Evolutionary conservation across 345 rosid species (phyloP).

Genomic region (Eucalyptus marginata): DNA sequence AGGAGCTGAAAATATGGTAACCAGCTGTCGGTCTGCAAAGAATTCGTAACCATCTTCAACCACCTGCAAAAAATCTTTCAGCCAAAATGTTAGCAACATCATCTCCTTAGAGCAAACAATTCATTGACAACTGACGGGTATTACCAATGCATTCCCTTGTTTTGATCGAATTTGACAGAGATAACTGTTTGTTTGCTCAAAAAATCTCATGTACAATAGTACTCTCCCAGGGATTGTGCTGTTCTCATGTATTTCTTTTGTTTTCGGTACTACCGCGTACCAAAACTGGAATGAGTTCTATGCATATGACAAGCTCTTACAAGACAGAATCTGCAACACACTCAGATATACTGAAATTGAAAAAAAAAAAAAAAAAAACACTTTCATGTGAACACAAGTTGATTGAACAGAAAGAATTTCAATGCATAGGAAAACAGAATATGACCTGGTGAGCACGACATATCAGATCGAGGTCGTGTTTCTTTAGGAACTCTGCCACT

Average conservation of each 20-base stretch:
- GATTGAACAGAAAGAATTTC: not conserved
- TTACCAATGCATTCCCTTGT: not conserved
- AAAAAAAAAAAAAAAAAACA: not conserved
- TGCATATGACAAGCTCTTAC: not conserved
- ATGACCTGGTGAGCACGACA: constrained; percentile 44
- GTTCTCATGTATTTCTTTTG: not conserved
- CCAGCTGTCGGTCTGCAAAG: constrained; percentile 32
- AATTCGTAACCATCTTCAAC: constrained; percentile 42
- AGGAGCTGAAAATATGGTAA: constrained; percentile 43
- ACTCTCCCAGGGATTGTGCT: not conserved
- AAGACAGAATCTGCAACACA: not conserved
- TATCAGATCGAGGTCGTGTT: constrained; percentile 33
- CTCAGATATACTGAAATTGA: not conserved
- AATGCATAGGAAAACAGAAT: not conserved
- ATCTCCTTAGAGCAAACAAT: not conserved
- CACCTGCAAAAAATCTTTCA: constrained; percentile 12
- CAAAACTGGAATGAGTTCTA: not conserved
- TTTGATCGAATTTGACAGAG: not conserved
- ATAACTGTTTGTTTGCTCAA: not conserved
- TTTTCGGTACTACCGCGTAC: not conserved
- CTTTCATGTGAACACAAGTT: not conserved
- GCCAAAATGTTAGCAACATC: not conserved
- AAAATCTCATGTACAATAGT: not conserved
- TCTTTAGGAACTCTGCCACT: constrained; percentile 31
- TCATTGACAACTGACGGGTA: not conserved